Percentiles rank a stretch among this genome's conserved stretches.
phyloP scores from a whole-genome alignment of 805 yeast species.

The Saccharomycopsis oosterbeekiorum region DNA sequence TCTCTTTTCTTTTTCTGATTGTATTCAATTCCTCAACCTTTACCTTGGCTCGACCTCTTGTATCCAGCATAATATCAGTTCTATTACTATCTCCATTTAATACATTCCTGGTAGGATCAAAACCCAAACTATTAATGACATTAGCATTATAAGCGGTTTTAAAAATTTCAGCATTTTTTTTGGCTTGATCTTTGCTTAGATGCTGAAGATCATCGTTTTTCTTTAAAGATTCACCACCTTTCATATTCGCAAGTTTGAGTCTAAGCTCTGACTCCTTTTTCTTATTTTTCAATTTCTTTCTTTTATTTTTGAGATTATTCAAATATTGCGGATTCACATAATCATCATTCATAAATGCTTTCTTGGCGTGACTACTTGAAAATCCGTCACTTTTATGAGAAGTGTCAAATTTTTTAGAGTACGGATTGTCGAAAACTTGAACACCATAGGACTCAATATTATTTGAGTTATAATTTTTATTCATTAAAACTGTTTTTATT shows the following conservation, averaged over 20 bases:
- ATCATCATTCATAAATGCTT: constrained; percentile 42
- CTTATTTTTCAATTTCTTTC: constrained; percentile 29
- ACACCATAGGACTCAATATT: constrained; percentile 12
- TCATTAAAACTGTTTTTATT: constrained; percentile 12
- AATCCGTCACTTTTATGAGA: constrained; percentile 28
- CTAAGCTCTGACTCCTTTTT: constrained; percentile 27
- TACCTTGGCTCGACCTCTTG: constrained; percentile 12
- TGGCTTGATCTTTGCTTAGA: not conserved
- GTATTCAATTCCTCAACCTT: constrained; percentile 23
- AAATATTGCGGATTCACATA: constrained; percentile 40
- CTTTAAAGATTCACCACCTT: constrained; percentile 22
- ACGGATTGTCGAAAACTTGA: constrained; percentile 18
- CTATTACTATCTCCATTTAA: constrained; percentile 1
- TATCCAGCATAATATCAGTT: constrained; percentile 8
- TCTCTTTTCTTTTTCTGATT: constrained; percentile 27
- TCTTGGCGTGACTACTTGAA: constrained; percentile 32
- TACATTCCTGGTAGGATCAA: constrained; percentile 34
- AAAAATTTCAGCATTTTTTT: constrained; percentile 24
- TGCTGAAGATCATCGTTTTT: constrained; percentile 19
- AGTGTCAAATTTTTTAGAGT: constrained; percentile 23
- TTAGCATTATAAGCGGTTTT: constrained; percentile 33
- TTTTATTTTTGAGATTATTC: constrained; percentile 30
- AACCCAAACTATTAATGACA: constrained; percentile 36
- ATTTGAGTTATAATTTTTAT: constrained; percentile 12
- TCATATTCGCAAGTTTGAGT: constrained; percentile 25